Evolutionary conservation across 2,329 filamentous ascomycete species (phyloP).

Genomic region (Colletotrichum sp.): DNA sequence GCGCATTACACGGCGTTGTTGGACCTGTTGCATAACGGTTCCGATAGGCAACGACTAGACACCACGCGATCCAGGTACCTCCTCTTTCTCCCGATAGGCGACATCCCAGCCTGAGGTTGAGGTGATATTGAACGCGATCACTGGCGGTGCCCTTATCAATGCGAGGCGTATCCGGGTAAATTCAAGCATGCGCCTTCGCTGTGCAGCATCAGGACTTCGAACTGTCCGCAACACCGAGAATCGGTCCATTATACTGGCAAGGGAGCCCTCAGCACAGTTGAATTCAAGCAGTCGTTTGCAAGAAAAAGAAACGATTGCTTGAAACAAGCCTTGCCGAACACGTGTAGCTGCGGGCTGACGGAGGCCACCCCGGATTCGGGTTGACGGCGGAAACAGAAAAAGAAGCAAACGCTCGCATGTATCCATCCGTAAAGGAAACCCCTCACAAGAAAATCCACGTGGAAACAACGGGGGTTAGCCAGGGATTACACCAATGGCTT

Average conservation of each 20-base stretch:
- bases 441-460: slow-evolving; percentile 11
- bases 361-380: background rate
- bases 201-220: background rate
- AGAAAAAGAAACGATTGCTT: background rate
- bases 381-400: background rate
- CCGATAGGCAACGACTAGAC: background rate
- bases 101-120: background rate
- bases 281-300: background rate
- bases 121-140: background rate
- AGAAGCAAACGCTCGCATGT: background rate
- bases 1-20: background rate
- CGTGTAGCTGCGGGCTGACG: slow-evolving; percentile 11
- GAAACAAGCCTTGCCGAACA: slow-evolving; percentile 5
- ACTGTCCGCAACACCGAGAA: background rate
- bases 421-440: background rate
- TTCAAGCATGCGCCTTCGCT: background rate
- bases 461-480: background rate
- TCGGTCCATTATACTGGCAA: background rate
- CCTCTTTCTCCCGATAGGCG: background rate
- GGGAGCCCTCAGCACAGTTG: background rate
- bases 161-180: background rate
- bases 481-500: background rate
- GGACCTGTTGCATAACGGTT: background rate
- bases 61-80: background rate
- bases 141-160: background rate